Evolutionary conservation across 2,329 filamentous ascomycete genomes (phyloP).

Genomic region (Canariomyces notabilis): DNA sequence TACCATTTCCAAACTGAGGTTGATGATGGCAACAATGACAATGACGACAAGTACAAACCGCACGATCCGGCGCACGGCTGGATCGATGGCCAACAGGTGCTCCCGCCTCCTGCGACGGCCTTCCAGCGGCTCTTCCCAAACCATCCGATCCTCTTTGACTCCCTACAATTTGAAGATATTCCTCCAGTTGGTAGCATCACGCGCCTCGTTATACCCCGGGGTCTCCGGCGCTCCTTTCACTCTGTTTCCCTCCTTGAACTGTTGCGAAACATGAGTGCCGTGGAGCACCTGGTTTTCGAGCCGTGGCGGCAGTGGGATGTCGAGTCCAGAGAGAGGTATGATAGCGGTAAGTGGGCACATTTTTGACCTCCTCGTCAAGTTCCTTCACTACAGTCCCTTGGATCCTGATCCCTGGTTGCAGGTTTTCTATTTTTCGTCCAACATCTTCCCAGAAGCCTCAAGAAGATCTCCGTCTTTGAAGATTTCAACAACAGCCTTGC

Average conservation of each 20-base stretch:
- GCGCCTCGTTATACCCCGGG: constrained; percentile 30
- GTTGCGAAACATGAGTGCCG: constrained; percentile 23
- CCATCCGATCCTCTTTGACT: constrained; percentile 7
- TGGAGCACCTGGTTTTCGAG: constrained; percentile 31
- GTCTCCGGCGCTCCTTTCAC: constrained; percentile 29
- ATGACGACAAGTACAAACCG: constrained; percentile 12
- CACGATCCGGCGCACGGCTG: constrained; percentile 31
- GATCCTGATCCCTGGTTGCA: no score
- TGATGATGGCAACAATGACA: constrained; percentile 16
- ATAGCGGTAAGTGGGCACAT: no score
- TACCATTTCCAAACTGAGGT: constrained; percentile 24
- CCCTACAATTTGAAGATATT: constrained; percentile 13
- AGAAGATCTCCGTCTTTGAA: constrained; percentile 27
- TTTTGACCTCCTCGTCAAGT: no score
- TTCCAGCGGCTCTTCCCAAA: constrained; percentile 26
- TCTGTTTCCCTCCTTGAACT: constrained; percentile 16
- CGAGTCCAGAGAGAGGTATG: no score
- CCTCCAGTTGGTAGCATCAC: constrained; percentile 29
- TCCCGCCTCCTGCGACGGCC: constrained; percentile 22
- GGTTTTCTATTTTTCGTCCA: constrained; percentile 8
- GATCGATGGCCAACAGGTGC: constrained; percentile 26
- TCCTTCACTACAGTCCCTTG: no score
- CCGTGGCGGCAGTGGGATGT: constrained; percentile 25
- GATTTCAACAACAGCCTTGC: constrained; percentile 25
- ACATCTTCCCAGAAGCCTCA: constrained; percentile 25